Conservation (phyloP, 495 filamentous ascomycete genomes). For the Lophiostoma macrostomum region DNA sequence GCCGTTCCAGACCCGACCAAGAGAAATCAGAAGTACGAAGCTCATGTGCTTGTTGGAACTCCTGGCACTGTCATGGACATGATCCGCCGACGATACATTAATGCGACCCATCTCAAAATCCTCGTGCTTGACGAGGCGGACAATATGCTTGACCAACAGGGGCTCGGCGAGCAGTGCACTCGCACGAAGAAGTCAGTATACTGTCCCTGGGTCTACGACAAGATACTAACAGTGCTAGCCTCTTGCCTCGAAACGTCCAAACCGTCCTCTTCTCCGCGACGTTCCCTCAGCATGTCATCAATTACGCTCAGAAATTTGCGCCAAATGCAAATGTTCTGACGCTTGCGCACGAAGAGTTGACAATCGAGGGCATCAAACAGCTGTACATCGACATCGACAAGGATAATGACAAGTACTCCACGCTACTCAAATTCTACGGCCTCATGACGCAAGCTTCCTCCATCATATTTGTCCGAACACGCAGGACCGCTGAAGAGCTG, state of each 20-base stretch:
- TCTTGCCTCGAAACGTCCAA: conserved; percentile 70
- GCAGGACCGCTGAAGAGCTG: conserved; percentile 76
- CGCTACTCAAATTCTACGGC: conserved; percentile 87
- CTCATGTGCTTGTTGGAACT: conserved; percentile 83
- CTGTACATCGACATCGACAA: conserved; percentile 87
- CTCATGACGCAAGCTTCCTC: conserved; percentile 93
- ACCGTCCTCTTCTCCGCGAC: conserved; percentile 95
- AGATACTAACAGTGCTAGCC: conserved; percentile 43
- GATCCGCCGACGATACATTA: conserved; percentile 67
- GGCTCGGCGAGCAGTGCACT: conserved; percentile 89
- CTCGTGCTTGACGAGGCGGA: conserved; percentile 92
- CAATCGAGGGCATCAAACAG: conserved; percentile 94
- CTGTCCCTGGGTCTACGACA: neutral
- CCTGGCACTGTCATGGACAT: conserved; percentile 90
- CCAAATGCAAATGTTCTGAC: conserved; percentile 85
- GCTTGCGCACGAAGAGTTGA: conserved; percentile 84
- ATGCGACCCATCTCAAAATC: conserved; percentile 63
- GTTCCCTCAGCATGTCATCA: conserved; percentile 79
- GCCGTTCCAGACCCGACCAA: conserved; percentile 73
- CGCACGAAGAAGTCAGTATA: conserved; percentile 74
- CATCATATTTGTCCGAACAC: conserved; percentile 88
- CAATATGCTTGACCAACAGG: conserved; percentile 94
- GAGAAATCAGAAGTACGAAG: conserved; percentile 58
- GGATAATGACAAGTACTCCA: conserved; percentile 79
- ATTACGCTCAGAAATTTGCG: conserved; percentile 75